phyloP scores from a whole-genome alignment of 2,329 filamentous ascomycete genomes.

The Fusarium abutilonis region DNA sequence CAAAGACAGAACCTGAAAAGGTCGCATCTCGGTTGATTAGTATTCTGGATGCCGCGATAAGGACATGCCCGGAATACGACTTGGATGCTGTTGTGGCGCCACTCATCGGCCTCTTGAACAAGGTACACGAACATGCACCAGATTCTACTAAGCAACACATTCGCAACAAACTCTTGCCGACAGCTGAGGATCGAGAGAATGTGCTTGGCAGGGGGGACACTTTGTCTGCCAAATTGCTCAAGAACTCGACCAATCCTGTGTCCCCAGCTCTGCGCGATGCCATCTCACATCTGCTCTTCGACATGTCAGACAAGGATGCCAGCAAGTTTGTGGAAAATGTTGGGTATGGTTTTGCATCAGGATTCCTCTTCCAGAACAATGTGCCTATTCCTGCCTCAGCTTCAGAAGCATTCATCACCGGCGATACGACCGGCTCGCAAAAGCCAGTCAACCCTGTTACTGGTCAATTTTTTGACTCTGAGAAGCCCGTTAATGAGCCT shows the following conservation, averaged over 20 bases:
- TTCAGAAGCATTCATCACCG: constrained; percentile 56
- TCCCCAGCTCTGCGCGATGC: constrained; percentile 77
- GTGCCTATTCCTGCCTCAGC: constrained; percentile 77
- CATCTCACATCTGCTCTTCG: constrained; percentile 84
- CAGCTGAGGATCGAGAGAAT: constrained; percentile 76
- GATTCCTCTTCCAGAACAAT: constrained; percentile 86
- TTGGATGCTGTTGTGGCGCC: constrained; percentile 77
- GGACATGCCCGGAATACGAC: constrained; percentile 71
- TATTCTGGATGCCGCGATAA: constrained; percentile 74
- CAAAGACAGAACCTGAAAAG: constrained; percentile 66
- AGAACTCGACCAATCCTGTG: constrained; percentile 77
- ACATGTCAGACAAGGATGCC: constrained; percentile 83
- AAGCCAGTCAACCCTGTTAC: constrained; percentile 82
- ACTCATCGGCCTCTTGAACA: constrained; percentile 77
- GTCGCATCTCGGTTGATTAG: constrained; percentile 73
- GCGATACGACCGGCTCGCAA: constrained; percentile 43
- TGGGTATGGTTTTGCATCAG: constrained; percentile 92
- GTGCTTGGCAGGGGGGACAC: constrained; percentile 81
- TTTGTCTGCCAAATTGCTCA: constrained; percentile 79
- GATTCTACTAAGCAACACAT: constrained; percentile 68
- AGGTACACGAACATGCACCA: constrained; percentile 75
- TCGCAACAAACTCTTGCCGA: constrained; percentile 76
- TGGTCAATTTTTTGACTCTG: constrained; percentile 79
- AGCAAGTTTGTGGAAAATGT: constrained; percentile 87
- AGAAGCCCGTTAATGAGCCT: constrained; percentile 66